Evolutionary conservation across 2,329 filamentous ascomycete species (phyloP).

Genomic region (Mycosphaerella sp.): DNA sequence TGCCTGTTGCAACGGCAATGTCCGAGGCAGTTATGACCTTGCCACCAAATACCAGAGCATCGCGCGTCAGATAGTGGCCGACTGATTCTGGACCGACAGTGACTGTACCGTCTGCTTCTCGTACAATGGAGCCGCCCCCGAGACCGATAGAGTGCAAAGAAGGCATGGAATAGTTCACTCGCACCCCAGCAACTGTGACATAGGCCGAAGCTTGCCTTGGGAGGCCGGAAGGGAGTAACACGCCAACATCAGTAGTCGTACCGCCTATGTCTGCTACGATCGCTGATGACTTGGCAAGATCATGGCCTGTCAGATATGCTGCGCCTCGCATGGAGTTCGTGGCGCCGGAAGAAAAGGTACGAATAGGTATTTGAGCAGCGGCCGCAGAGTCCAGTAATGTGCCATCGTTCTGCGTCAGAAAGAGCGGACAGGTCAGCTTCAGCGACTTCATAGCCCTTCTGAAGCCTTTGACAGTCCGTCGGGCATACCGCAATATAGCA

Average conservation of each 20-base stretch:
- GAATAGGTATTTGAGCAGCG: constrained; percentile 45
- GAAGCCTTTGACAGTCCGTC: constrained; percentile 43
- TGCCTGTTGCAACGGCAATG: constrained; percentile 39
- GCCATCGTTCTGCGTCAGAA: constrained; percentile 50
- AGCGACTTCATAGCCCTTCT: constrained; percentile 43
- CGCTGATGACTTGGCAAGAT: constrained; percentile 29
- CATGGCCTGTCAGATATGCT: constrained; percentile 49
- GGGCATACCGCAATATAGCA: constrained; percentile 43
- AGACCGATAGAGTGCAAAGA: constrained; percentile 50
- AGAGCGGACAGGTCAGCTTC: constrained; percentile 43
- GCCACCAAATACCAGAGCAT: constrained; percentile 51
- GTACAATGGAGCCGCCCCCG: constrained; percentile 49
- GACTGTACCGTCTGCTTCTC: constrained; percentile 31
- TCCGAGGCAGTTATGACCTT: constrained; percentile 50
- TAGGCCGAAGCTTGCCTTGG: constrained; percentile 57
- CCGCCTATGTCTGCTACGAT: constrained; percentile 63
- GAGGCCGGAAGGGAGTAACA: constrained; percentile 54
- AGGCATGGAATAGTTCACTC: constrained; percentile 47
- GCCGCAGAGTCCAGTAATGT: constrained; percentile 44
- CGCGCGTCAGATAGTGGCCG: constrained; percentile 45
- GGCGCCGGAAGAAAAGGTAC: constrained; percentile 48
- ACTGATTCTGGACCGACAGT: constrained; percentile 54
- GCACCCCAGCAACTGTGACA: constrained; percentile 55
- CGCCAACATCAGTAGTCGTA: constrained; percentile 58
- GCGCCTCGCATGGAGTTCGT: constrained; percentile 51